Conservation (phyloP, 1,139 yeast species). For the Torulaspora globosa region DNA sequence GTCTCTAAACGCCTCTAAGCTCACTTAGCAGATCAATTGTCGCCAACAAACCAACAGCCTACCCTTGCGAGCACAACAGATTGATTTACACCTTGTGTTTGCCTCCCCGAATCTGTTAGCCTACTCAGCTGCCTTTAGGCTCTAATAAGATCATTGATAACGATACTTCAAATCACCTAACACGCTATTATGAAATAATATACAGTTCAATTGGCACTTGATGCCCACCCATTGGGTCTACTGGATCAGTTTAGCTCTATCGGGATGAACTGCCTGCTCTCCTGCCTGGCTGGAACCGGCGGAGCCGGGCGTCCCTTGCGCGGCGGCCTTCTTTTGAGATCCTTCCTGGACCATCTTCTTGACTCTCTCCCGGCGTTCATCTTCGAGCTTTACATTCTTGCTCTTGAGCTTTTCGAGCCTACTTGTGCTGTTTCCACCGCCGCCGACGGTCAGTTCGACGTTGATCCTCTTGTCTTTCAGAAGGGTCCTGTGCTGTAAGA, state of each 20-base stretch:
- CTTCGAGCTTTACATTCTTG: constrained; percentile 70
- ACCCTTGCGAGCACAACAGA: neutral
- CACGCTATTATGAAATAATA: neutral
- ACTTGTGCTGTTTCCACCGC: constrained; percentile 84
- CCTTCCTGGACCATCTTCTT: constrained; percentile 32
- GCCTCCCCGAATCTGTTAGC: neutral
- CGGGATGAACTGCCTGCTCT: constrained; percentile 32
- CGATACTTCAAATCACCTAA: constrained; percentile 2
- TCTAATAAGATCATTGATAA: constrained; percentile 4
- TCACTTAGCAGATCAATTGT: neutral
- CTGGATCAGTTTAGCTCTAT: constrained; percentile 31
- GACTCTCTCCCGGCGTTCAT: constrained; percentile 56
- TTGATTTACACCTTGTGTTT: neutral
- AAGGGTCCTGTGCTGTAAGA: constrained; percentile 72
- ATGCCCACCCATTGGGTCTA: constrained; percentile 8
- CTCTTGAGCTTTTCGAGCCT: constrained; percentile 68
- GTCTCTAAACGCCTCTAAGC: neutral
- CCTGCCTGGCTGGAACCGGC: constrained; percentile 2
- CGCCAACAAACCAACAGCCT: neutral
- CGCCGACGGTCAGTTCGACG: constrained; percentile 95
- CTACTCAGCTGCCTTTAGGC: neutral
- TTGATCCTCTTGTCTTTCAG: constrained; percentile 73
- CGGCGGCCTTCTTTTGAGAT: constrained; percentile 18
- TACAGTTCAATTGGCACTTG: neutral
- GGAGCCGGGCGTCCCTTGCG: neutral